Evolutionary conservation across 2,329 filamentous ascomycete genomes (phyloP), one percentile per base, ranked within the genome.

Genomic region (Aspergillus sclerotialis): DNA sequence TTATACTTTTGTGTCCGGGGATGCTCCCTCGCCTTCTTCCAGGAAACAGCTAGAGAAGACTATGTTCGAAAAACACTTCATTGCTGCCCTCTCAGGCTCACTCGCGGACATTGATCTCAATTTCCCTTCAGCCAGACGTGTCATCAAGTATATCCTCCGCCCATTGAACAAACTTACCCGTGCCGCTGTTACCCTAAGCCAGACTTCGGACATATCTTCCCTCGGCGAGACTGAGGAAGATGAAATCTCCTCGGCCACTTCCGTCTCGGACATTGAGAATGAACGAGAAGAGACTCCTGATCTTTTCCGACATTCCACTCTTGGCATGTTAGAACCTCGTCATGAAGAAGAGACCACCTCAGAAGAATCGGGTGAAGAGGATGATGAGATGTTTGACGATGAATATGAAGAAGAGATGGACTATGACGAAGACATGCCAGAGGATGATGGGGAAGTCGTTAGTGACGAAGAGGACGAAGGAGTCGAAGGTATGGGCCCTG

Each of bases 41-140:
- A 83, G 89, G 43, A 80, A 83, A 49, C 88, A 94, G 53, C 75
- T 98, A 47, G 82, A 86, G 21, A 86, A 88, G 46, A 79, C 95
- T 40, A 98, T 98, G 92, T 96, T 94, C 51, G 92, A 98, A 64
- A 98, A 96, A 67, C 88, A 93, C 36, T 94, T 92, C 57, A 81
- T 96, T 41, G 77, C 84, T 15, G 84, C 90, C 30, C 67, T 98
- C 39, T 96, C 92, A 2, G 78, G 81, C 9, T 94, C 93, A 1
- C 89, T 98, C 49, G 87, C 92, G 12, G 93, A 98, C 51, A 83
- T 98, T 39, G 92, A 95, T 56, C 76, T 98, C 41, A 94, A 93
- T 48, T 95, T 93, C 61, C 89, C 90, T 0, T 83, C 85, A 16
- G 85, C 93, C 11, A 94, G 94, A 67, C 80, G 89, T 30, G 89